Base-by-base conservation (phyloP, 2,329 filamentous ascomycete species). In the Endoconidiophora laricicola region DNA sequence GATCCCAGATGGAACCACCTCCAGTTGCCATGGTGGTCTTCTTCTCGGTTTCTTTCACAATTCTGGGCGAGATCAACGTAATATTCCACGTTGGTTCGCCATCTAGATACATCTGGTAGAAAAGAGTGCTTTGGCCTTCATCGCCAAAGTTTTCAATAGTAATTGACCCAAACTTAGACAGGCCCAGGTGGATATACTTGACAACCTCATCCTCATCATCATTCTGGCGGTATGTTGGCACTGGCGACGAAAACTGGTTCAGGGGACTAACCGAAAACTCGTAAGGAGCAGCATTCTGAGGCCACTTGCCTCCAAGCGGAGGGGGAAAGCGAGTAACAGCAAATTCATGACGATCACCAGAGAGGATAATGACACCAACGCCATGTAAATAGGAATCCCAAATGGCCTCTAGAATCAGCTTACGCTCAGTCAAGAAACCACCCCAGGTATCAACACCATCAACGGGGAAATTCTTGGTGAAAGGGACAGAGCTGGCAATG, bases 381-480 rank as follows among this genome's bases (percentile, higher is more conserved):
- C 85, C 83, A 4, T 77, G 75, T 1, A 76, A 68, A n/a, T 85
- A 81, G 0, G 83, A 80, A 54, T 84, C 81, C 87, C 91, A 96
- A 76, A 95, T 94, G 2, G 86, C 84, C 62, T 94, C 83, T 12
- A 98, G 78, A 23, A 96, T 75, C 50, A 70, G 71, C 49, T 73
- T 76, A 14, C 91, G 80, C 68, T 98, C 91, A 45, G 72, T 67
- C 2, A 95, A 71, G 63, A 94, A 95, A 0, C 90, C 90, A 44
- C 86, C 86, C 91, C 91, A 98, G 0, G 91, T 96, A 61, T 98
- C 91, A 54, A 81, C 72, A 2, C 78, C 79, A 56, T 91, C 90
- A 56, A 94, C 77, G 22, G 79, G 82, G 90, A 91, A 98, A 64
- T 98, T 98, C 67, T 94, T 94, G 5, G 91, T 96, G 62, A 98